phyloP scores from a whole-genome alignment of 331 rosid species.

The Acacia pycnantha region DNA sequence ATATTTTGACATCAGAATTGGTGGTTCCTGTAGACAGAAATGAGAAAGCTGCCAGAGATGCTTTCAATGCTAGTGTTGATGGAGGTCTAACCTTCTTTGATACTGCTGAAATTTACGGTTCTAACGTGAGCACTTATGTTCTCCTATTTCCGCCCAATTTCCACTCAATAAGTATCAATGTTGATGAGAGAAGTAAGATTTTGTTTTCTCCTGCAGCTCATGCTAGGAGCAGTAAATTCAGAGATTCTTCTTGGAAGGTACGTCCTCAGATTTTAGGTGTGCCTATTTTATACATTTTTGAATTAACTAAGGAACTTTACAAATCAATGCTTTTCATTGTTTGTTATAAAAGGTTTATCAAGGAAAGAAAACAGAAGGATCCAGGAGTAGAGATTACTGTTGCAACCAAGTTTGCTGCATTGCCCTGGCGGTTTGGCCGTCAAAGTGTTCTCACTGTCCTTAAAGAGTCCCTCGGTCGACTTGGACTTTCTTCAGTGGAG shows the following conservation, averaged over 20 bases:
- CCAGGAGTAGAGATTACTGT: slow-evolving; percentile 61
- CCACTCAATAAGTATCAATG: slow-evolving; percentile 6
- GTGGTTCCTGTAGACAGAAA: slow-evolving; percentile 62
- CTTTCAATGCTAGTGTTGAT: slow-evolving; percentile 72
- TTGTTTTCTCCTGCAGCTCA: slow-evolving; percentile 40
- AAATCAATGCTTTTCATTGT: slow-evolving; percentile 11
- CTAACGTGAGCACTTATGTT: slow-evolving; percentile 53
- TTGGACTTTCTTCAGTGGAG: slow-evolving; percentile 71
- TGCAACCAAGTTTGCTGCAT: slow-evolving; percentile 90
- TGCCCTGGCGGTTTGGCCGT: slow-evolving; percentile 94
- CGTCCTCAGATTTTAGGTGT: neutral
- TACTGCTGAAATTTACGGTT: slow-evolving; percentile 96
- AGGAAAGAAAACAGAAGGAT: slow-evolving; percentile 68
- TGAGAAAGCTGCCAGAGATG: slow-evolving; percentile 72
- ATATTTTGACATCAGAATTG: slow-evolving; percentile 1
- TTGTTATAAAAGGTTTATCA: slow-evolving; percentile 53
- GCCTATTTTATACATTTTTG: slow-evolving; percentile 22
- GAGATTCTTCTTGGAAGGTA: slow-evolving; percentile 95
- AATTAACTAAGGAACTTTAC: slow-evolving; percentile 2
- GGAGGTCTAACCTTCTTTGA: slow-evolving; percentile 79
- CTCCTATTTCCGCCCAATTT: slow-evolving; percentile 2
- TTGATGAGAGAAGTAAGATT: neutral
- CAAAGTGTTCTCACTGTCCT: slow-evolving; percentile 75
- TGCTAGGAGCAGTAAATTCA: slow-evolving; percentile 79
- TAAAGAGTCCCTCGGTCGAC: slow-evolving; percentile 82